phyloP scores from a whole-genome alignment of 495 filamentous ascomycete species.

The Xylaria curta region DNA sequence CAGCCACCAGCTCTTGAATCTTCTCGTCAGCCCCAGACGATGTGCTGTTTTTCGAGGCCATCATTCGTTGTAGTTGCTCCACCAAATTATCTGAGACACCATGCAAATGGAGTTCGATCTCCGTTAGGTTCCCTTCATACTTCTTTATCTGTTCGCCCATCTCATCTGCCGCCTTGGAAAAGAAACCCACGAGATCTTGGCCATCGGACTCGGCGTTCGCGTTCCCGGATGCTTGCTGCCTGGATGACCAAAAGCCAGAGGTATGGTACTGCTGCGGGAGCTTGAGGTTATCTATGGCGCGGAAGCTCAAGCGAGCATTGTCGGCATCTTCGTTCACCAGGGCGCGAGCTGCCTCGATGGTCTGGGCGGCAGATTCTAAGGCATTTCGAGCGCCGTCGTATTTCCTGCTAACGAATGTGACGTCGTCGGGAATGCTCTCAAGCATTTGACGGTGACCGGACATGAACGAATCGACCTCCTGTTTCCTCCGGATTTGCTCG shows the following conservation, averaged over 20 bases:
- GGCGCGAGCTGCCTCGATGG: constrained; percentile 69
- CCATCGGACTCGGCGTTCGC: constrained; percentile 58
- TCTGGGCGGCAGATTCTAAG: constrained; percentile 72
- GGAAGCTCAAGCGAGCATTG: constrained; percentile 75
- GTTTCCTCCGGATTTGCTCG: constrained; percentile 65
- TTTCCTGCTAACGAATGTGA: constrained; percentile 74
- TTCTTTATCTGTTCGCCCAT: constrained; percentile 69
- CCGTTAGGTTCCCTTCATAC: constrained; percentile 72
- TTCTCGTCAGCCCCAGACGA: constrained; percentile 49
- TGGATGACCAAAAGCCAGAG: constrained; percentile 59
- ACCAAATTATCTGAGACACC: constrained; percentile 73
- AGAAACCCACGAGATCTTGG: constrained; percentile 78
- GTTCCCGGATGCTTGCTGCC: constrained; percentile 42
- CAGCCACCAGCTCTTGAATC: constrained; percentile 63
- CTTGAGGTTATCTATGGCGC: constrained; percentile 76
- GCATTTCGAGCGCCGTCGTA: constrained; percentile 75
- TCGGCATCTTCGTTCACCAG: constrained; percentile 70
- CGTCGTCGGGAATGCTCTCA: constrained; percentile 71
- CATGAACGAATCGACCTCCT: constrained; percentile 65
- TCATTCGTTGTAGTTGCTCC: constrained; percentile 72
- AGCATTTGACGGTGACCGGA: constrained; percentile 70
- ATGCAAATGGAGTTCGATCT: constrained; percentile 83
- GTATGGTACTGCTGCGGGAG: constrained; percentile 76
- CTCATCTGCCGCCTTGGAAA: constrained; percentile 73
- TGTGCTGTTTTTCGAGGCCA: constrained; percentile 58